Base-by-base conservation (phyloP, 345 rosid species). In the Citrus inodora region DNA sequence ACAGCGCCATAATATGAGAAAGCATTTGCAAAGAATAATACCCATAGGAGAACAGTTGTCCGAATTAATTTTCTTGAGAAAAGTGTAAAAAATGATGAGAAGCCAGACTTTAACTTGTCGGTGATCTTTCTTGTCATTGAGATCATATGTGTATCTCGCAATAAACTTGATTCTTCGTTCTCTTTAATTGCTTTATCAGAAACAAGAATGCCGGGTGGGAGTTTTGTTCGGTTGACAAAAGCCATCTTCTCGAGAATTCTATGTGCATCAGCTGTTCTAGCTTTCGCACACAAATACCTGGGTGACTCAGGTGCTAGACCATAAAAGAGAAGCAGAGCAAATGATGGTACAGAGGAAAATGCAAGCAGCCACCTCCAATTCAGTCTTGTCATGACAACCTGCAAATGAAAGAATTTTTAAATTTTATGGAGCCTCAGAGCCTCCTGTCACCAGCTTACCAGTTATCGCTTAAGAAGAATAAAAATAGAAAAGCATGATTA, bases 281-380 rank as follows among this genome's bases (percentile, higher is more conserved):
- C 92, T 81, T 81, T 89, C 68, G 80, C 51, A 78, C 89, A 88
- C 24, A 88, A 73, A 78, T 90, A 92, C 74, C 93, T 86, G 3
- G 93, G 95, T 22, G 95, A 90, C 79, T 92, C 95, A 0, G 90
- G 91, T 27, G 82, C 75, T 37, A 73, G 7, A 10, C 51, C 24
- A 59, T 86, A 86, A 48, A 90, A 83, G 17, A 84, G 0, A 69
- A 90, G 92, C 76, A 88, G 86, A 69, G 74, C 62, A 61, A 84
- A 82, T 28, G 96, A 87, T 62, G 93, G 93, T 24, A 84, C 9
- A 70, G 96, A 81, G 48, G 92, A 88, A 9, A 88, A 9, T 9
- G 77, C 93, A 69, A 91, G 91, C 27, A 90, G 82, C 93, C 95
- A 91, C 79, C 93, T 88, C 92, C 93, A 90, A 67, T 79, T 81